Conservation (phyloP, 345 rosid genomes). For the Erodium maritimum region DNA sequence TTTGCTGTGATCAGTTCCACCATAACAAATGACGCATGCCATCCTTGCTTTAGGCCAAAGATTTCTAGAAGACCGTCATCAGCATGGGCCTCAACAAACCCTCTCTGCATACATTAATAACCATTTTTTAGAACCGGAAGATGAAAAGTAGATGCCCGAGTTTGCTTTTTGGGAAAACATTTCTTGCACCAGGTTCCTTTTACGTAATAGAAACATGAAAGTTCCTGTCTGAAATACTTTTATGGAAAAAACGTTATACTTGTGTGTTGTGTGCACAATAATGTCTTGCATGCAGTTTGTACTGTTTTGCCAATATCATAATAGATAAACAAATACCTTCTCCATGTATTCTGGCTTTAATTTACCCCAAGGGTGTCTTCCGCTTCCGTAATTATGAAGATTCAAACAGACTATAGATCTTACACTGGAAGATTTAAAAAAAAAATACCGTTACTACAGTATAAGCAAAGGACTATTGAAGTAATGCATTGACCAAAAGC, state of each 20-base stretch:
- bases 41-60: conserved; percentile 91
- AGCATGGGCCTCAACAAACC: conserved; percentile 87
- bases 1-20: conserved; percentile 97
- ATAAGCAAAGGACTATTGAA: too few relatives aligned
- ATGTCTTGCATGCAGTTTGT: not conserved
- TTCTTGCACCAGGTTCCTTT: too few relatives aligned
- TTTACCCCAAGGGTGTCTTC: conserved; percentile 93
- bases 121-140: not conserved
- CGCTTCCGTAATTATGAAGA: conserved; percentile 89
- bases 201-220: not conserved
- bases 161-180: not conserved
- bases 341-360: conserved; percentile 73
- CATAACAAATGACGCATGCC: conserved; percentile 99
- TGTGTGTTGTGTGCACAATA: too few relatives aligned
- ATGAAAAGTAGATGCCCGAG: not conserved
- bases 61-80: conserved; percentile 94
- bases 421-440: conserved; percentile 33
- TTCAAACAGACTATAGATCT: conserved; percentile 89
- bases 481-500: not conserved
- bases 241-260: not conserved
- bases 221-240: not conserved
- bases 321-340: conserved; percentile 33
- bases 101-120: conserved; percentile 35
- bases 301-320: not conserved
- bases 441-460: not conserved